Conservation (phyloP, 2,329 filamentous ascomycete genomes). For the Diplodia intermedia region DNA sequence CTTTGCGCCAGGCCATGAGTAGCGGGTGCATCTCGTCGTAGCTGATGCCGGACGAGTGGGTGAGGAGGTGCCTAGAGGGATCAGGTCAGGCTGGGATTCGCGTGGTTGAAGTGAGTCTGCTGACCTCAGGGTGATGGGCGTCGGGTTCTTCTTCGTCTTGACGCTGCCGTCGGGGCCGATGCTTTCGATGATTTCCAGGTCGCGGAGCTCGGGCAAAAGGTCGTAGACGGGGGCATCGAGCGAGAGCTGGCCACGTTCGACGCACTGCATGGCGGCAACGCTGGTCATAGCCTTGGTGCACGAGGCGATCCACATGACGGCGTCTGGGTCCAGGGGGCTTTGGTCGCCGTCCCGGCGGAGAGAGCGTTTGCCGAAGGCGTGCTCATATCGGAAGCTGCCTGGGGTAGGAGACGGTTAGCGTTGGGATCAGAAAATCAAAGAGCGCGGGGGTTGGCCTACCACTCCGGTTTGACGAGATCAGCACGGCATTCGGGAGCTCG, state of each 20-base stretch:
- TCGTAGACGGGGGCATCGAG: slow-evolving; percentile 45
- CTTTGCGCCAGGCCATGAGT: slow-evolving; percentile 33
- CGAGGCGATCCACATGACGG: slow-evolving; percentile 48
- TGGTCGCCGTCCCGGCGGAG: slow-evolving; percentile 36
- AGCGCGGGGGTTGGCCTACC: slow-evolving; percentile 34
- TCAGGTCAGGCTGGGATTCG: slow-evolving; percentile 33
- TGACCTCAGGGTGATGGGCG: slow-evolving; percentile 29
- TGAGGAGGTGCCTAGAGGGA: slow-evolving; percentile 40
- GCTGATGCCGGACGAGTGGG: slow-evolving; percentile 40
- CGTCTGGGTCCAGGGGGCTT: slow-evolving; percentile 35
- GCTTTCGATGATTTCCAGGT: slow-evolving; percentile 39
- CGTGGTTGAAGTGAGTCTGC: slow-evolving; percentile 5
- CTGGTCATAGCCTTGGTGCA: slow-evolving; percentile 51
- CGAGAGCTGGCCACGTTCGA: slow-evolving; percentile 43
- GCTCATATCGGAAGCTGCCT: slow-evolving; percentile 49
- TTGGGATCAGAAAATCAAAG: too few relatives aligned
- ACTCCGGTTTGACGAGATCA: slow-evolving; percentile 40
- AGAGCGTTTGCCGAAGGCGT: slow-evolving; percentile 46
- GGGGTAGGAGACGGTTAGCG: not conserved
- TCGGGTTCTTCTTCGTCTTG: slow-evolving; percentile 21
- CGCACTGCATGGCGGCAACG: slow-evolving; percentile 45
- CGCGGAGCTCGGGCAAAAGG: slow-evolving; percentile 44
- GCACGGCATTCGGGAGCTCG: slow-evolving; percentile 41
- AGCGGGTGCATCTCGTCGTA: slow-evolving; percentile 38
- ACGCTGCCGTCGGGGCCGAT: slow-evolving; percentile 37